Percentiles rank a stretch among this genome's conserved stretches.
Conservation (phyloP, 306 rosid species). For the Sechiopsis laciniata region DNA sequence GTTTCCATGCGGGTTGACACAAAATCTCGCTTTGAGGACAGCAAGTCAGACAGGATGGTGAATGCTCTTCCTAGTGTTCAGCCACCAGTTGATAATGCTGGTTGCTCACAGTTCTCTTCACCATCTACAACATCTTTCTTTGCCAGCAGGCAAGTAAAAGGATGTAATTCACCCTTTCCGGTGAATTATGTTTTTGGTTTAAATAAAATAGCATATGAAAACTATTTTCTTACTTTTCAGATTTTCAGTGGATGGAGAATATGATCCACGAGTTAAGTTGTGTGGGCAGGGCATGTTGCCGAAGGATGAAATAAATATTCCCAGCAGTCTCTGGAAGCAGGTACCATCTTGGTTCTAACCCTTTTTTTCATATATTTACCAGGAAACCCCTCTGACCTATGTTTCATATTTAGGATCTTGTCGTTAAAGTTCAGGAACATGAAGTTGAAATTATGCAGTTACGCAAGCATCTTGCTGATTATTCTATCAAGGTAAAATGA, state of each 20-base stretch:
- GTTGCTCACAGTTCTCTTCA: slow-evolving; percentile 46
- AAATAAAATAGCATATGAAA: neutral
- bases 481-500: slow-evolving; percentile 65
- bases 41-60: slow-evolving; percentile 43
- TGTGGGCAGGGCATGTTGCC: slow-evolving; percentile 62
- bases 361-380: neutral
- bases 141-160: slow-evolving; percentile 37
- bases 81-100: slow-evolving; percentile 38
- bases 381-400: slow-evolving; percentile 23
- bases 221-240: slow-evolving; percentile 33
- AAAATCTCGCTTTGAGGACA: slow-evolving; percentile 32
- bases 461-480: slow-evolving; percentile 73
- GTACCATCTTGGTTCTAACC: slow-evolving; percentile 28
- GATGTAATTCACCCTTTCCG: neutral
- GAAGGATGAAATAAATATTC: slow-evolving; percentile 47
- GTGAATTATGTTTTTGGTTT: neutral
- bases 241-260: slow-evolving; percentile 49
- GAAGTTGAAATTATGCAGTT: slow-evolving; percentile 81
- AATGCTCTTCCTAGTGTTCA: slow-evolving; percentile 41
- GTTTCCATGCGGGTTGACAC: slow-evolving; percentile 30
- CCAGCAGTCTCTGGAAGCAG: slow-evolving; percentile 68
- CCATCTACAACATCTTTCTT: slow-evolving; percentile 56
- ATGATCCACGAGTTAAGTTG: slow-evolving; percentile 42
- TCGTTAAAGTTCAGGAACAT: slow-evolving; percentile 56
- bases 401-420: slow-evolving; percentile 47